Base-by-base conservation (phyloP, 2,329 filamentous ascomycete genomes). In the Colletotrichum horii region DNA sequence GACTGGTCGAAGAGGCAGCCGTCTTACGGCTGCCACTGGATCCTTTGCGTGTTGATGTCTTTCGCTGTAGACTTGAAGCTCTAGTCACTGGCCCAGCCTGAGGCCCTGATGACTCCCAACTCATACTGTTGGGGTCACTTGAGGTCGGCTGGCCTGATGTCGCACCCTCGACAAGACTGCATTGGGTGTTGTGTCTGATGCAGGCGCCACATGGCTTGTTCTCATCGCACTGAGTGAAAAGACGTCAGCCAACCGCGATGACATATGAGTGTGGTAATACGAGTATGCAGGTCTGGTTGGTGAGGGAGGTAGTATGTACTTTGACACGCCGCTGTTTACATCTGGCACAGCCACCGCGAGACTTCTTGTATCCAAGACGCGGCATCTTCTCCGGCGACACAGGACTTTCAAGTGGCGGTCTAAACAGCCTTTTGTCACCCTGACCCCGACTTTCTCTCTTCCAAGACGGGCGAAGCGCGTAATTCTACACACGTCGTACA, bases 311-410 rank as follows among this genome's bases (percentile, higher is more conserved):
- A 28, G 52, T 32, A 32, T 56, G 26, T 78, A 83, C 83, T 80
- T 85, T 85, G 76, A 85, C 83, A 43, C 83, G 81, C 6, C 83
- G 79, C 43, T 82, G 80, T 73, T 84, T 85, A 76, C 83, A 85
- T n/a, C 82, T 78, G 52, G 80, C 77, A 74, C 83, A 85, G 30
- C 83, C 83, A 52, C 77, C 80, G 12, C 83, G 81, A 36, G 83
- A 84, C 64, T 84, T 85, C 26, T 80, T 83, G 76, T 85, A 83
- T 4, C 83, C 83, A 8, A 85, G 76, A 4, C 81, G 82, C 48
- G 80, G 80, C 77, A 79, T 79, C 58, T 65, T 71, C 38, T 24
- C 55, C 30, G 38, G n/a, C 67, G 52, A 5, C 12, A 36, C 34
- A 14, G n/a, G 22, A 64, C 34, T 38, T 26, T 24, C 24, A 32